Conservation (phyloP, 2,329 filamentous ascomycete genomes). For the Exophiala bonariae region DNA sequence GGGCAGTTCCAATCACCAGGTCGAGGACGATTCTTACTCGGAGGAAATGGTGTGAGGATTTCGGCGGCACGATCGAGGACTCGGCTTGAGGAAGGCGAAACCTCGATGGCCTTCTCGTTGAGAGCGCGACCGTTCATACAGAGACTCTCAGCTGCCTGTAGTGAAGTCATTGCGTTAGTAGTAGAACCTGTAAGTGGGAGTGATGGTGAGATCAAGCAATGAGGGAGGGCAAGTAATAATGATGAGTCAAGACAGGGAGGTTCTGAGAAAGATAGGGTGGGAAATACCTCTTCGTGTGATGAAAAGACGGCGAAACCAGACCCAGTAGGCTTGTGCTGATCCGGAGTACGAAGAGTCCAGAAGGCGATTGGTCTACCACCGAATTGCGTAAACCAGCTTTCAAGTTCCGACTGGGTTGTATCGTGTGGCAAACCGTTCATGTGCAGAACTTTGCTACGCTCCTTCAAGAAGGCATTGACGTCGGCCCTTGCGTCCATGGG, state of each 20-base stretch:
- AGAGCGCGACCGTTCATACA: conserved; percentile 99
- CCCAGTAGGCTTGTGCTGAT: conserved; percentile 99
- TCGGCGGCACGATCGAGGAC: conserved; percentile 94
- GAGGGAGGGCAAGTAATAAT: conserved; percentile 56
- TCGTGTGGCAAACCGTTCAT: conserved; percentile 97
- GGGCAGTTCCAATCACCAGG: conserved; percentile 99
- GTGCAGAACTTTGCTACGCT: conserved; percentile 96
- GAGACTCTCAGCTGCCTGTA: conserved; percentile 88
- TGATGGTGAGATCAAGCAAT: conserved; percentile 10
- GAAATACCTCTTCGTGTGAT: conserved; percentile 89
- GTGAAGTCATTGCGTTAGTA: conserved; percentile 8
- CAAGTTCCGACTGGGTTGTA: conserved; percentile 95
- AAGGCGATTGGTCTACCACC: conserved; percentile 97
- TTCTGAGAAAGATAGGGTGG: neutral
- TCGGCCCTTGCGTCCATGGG: conserved; percentile 97
- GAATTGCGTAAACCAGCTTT: conserved; percentile 99
- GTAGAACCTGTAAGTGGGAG: conserved; percentile 9
- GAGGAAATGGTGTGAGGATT: conserved; percentile 94
- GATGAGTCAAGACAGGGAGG: neutral
- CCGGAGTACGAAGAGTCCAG: conserved; percentile 95
- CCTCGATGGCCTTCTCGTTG: conserved; percentile 98
- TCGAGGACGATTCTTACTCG: conserved; percentile 95
- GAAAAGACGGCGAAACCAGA: conserved; percentile 98
- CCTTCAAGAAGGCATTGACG: conserved; percentile 90
- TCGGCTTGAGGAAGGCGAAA: conserved; percentile 94